Evolutionary conservation across 1,284 basidiomycete genomes (phyloP), one percentile per base, ranked within the genome.

Genomic region (Veloporphyrellus conicus): DNA sequence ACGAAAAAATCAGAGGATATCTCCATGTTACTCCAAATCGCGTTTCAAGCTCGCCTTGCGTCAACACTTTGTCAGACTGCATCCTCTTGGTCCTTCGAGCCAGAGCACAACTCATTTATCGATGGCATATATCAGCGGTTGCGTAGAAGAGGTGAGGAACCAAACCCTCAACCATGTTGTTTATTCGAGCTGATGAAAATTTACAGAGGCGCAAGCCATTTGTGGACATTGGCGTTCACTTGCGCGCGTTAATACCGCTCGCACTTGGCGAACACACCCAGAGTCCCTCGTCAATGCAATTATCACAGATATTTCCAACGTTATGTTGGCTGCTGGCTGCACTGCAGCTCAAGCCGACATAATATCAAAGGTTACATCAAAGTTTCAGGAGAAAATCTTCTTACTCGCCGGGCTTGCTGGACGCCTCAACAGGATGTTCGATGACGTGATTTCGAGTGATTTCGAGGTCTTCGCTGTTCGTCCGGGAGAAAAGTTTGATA

Each of bases 151-250:
- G 64, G 62, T 63, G 37, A 46, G 56, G 8, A 12, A 12, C 5
- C 11, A 36, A 11, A 11, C 12, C 12, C 28, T 3, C 3, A 10
- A 29, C 10, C n/a, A 18, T 33, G n/a, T n/a, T n/a, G n/a, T n/a
- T n/a, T n/a, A n/a, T n/a, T n/a, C n/a, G n/a, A n/a, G n/a, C n/a
- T n/a, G n/a, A n/a, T n/a, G n/a, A n/a, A n/a, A n/a, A n/a, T n/a
- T n/a, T n/a, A n/a, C 39, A 68, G 62, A 68, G 46, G 66, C 58
- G 15, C 64, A 66, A 19, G 63, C 67, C 3, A 60, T 68, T 34
- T 47, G 63, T 12, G 57, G 66, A 10, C 62, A 64, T 25, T 66
- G 64, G 64, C 55, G 62, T 9, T 61, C 64, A 12, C 55, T 66
- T 36, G 66, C 67, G 2, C 59, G 66, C 15, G 50, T n/a, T n/a